Evolutionary conservation across 495 filamentous ascomycete genomes (phyloP).

Genomic region (Daldinia decipiens): DNA sequence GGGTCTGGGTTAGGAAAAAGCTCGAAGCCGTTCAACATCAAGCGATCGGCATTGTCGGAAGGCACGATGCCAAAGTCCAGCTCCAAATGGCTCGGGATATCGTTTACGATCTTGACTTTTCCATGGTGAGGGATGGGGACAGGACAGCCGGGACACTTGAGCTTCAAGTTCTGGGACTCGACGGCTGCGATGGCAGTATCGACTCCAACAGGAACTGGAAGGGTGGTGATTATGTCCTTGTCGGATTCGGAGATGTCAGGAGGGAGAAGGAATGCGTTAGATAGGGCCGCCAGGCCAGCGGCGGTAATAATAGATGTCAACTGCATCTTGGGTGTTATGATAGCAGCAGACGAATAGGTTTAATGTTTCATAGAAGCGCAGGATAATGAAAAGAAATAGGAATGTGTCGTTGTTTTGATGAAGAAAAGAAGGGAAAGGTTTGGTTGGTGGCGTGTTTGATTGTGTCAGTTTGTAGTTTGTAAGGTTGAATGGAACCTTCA

Average conservation of each 20-base stretch:
- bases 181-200: conserved; percentile 17
- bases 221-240: conserved; percentile 39
- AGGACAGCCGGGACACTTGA: conserved; percentile 59
- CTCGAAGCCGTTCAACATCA: conserved; percentile 58
- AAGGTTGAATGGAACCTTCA: neutral
- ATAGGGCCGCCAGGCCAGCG: conserved; percentile 47
- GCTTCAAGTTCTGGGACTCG: conserved; percentile 43
- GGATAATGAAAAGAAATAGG: conserved; percentile 17
- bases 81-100: conserved; percentile 54
- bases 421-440: conserved; percentile 34
- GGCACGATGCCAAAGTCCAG: conserved; percentile 53
- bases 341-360: conserved; percentile 26
- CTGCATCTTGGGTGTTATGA: conserved; percentile 34
- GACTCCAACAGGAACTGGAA: conserved; percentile 43
- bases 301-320: conserved; percentile 44
- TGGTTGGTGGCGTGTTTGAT: conserved; percentile 35
- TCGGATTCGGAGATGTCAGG: conserved; percentile 41
- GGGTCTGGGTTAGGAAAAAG: conserved; percentile 55
- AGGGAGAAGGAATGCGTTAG: conserved; percentile 49
- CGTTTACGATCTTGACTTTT: conserved; percentile 35
- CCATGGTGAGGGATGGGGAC: conserved; percentile 44
- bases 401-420: conserved; percentile 32
- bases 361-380: conserved; percentile 42
- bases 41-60: conserved; percentile 46
- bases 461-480: conserved; percentile 6